Evolutionary conservation across 768 basidiomycete species (phyloP).

Genomic region (Termitomyces sp.): DNA sequence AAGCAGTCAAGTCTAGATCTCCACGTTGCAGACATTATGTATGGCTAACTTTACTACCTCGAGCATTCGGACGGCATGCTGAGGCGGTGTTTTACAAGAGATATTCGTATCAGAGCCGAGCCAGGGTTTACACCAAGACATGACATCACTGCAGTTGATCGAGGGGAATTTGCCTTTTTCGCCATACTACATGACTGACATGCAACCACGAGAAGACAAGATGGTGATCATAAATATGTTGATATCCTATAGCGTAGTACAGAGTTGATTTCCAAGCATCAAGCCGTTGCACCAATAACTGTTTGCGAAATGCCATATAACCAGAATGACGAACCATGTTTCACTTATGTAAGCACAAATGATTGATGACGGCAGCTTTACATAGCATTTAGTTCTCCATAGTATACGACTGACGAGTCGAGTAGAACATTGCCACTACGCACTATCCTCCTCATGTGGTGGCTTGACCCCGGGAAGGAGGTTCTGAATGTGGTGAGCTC

Average conservation of each 20-base stretch:
- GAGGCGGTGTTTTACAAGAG: background rate
- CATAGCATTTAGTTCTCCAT: background rate
- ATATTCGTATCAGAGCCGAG: background rate
- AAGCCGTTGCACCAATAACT: background rate
- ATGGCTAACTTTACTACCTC: background rate
- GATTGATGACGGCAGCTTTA: slow-evolving; percentile 5
- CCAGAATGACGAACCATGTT: background rate
- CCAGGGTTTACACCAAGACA: background rate
- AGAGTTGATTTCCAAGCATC: background rate
- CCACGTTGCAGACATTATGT: background rate
- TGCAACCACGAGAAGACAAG: background rate
- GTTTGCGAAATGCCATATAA: background rate
- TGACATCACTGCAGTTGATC: background rate
- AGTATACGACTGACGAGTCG: background rate
- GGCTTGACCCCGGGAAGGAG: slow-evolving; percentile 84
- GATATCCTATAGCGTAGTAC: background rate
- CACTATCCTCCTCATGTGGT: slow-evolving; percentile 60
- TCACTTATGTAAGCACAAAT: background rate
- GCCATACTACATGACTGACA: background rate
- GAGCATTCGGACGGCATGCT: background rate
- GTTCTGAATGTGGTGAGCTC: slow-evolving; percentile 67
- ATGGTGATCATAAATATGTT: background rate
- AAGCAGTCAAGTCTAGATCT: background rate
- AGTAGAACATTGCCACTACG: background rate
- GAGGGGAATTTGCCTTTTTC: too few relatives aligned